Percentiles rank a stretch among this genome's conserved stretches.
These are phyloP conservation scores for Lentinula boryana DNA, from an alignment of 768 basidiomycete genomes.

Conservation along the genomic window DNA sequence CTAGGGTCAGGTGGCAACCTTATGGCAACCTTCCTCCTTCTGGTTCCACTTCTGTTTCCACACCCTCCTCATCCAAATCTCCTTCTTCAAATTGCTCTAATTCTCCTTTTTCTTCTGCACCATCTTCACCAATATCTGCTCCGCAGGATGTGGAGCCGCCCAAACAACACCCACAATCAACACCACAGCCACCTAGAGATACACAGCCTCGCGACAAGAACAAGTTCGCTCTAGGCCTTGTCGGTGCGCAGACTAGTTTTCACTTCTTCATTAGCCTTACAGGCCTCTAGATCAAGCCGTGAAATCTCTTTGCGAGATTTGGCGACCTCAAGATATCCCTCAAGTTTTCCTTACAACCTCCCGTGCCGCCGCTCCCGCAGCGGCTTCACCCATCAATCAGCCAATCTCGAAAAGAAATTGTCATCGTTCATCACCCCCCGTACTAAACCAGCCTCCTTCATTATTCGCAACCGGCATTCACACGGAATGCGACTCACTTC, in stretches of 20 bases:
- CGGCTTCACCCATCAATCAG: constrained; percentile 7
- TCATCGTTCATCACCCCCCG: constrained; percentile 20
- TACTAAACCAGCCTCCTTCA: neutral
- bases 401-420: constrained; percentile 16
- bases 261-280: constrained; percentile 7
- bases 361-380: constrained; percentile 22
- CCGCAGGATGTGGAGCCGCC: constrained; percentile 27
- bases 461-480: neutral
- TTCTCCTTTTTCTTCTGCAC: constrained; percentile 45
- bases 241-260: constrained; percentile 46
- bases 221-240: constrained; percentile 61
- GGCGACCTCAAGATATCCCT: constrained; percentile 75
- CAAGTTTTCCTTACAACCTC: constrained; percentile 39
- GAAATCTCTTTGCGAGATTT: constrained; percentile 71
- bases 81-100: constrained; percentile 39
- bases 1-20: constrained; percentile 78
- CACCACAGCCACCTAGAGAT: constrained; percentile 8
- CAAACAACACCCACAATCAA: constrained; percentile 32
- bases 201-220: constrained; percentile 32
- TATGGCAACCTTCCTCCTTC: constrained; percentile 45
- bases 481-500: constrained; percentile 7
- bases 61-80: constrained; percentile 32
- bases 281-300: constrained; percentile 66
- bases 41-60: constrained; percentile 28
- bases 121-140: constrained; percentile 25